These are phyloP conservation scores for Raphidocelis subcapitata DNA, from an alignment of 139 green algal genomes.

Conservation along the genomic window DNA sequence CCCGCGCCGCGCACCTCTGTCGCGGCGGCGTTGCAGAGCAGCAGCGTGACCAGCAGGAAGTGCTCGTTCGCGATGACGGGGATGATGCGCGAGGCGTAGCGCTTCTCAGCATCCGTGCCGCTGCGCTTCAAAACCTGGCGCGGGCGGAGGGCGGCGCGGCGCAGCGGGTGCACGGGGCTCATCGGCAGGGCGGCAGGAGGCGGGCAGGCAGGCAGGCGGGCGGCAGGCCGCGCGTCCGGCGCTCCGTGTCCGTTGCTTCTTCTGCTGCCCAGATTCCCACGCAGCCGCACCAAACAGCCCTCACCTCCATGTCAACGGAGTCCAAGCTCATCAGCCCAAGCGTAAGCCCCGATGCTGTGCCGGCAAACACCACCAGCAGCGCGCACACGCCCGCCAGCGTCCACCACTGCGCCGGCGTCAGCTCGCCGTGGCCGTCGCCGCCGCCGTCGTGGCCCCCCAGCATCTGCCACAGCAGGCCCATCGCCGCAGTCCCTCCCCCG, in stretches of 20 bases:
- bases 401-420: conserved; percentile 7
- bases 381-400: conserved; percentile 1
- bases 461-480: too few species aligned
- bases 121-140: conserved; percentile 24
- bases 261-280: neutral
- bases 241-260: neutral
- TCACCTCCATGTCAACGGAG: conserved; percentile 69
- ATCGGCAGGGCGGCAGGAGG: conserved; percentile 9
- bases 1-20: neutral
- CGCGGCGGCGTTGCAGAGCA: conserved; percentile 62
- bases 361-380: conserved; percentile 47
- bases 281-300: neutral
- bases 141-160: too few species aligned
- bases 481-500: too few species aligned
- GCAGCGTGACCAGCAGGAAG: conserved; percentile 54
- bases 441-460: neutral
- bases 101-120: conserved; percentile 25
- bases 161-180: neutral
- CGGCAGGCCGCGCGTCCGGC: neutral
- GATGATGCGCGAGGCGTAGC: conserved; percentile 13
- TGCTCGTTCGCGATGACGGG: conserved; percentile 53
- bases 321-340: conserved; percentile 72
- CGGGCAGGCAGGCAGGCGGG: conserved; percentile 38
- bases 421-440: neutral
- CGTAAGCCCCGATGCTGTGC: conserved; percentile 75